Evolutionary conservation across 2,329 filamentous ascomycete genomes (phyloP), one percentile per base, ranked within the genome.

Genomic region (Mycosphaerella arachidis): DNA sequence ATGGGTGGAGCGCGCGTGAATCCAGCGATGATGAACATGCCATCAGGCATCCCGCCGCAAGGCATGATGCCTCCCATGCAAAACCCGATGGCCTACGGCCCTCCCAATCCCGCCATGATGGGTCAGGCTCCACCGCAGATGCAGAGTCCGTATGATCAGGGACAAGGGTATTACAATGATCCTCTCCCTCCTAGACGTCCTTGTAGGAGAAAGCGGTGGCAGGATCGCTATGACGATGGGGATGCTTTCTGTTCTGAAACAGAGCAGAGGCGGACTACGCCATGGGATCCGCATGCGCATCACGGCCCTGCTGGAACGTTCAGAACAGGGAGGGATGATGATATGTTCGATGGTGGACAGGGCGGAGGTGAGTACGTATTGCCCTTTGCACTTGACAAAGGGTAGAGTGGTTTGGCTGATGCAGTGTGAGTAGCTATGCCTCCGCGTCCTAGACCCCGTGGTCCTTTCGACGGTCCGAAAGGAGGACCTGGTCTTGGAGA

Each of bases 311-410:
- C 20, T 50, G 46, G 29, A 50, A 30, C 20, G 20, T 31, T 31
- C 29, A 30, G 50, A n/a, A 13, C 10, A 8, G 20, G 50, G 16
- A 20, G 45, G 27, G 18, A 35, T 55, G 18, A 24, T 24, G 24
- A 24, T 24, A 24, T 24, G 24, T 24, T 24, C 24, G 24, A 24
- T 24, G 31, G 31, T 35, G 31, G 31, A 35, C 31, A 2, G 1
- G 50, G 52, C 18, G 33, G 53, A 46, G 53, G 53, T 55, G 40
- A 55, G 53, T 55, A 55, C 40, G 53, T 55, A 55, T 55, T 3
- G 10, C 27, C 53, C 27, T 13, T 46, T 9, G 24, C 24, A 1
- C 24, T 24, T 24, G 24, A 24, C 24, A 3, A 24, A 24, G 24
- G 24, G 24, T 24, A 24, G 24, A 6, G 27, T 24, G 5, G 27